Evolutionary conservation across 2,329 filamentous ascomycete species (phyloP).

Genomic region (Ascochyta pisi): DNA sequence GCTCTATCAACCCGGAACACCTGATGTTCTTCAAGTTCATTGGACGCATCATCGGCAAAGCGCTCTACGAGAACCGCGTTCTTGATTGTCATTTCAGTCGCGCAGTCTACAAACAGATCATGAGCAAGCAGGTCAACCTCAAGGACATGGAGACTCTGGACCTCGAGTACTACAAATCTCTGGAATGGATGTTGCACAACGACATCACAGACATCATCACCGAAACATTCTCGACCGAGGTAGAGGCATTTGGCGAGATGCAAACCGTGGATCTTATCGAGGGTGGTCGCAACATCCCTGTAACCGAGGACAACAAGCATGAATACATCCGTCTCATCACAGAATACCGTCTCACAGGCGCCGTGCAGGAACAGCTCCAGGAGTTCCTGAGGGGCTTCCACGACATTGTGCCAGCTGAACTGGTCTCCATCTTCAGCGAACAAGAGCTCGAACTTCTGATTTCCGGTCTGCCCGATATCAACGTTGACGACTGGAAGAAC

Average conservation of each 20-base stretch:
- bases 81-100: slow-evolving; percentile 99
- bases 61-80: slow-evolving; percentile 92
- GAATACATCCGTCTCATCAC: slow-evolving; percentile 95
- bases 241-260: slow-evolving; percentile 90
- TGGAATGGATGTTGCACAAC: slow-evolving; percentile 98
- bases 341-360: slow-evolving; percentile 89
- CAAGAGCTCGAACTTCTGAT: slow-evolving; percentile 97
- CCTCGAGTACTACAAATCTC: slow-evolving; percentile 97
- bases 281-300: slow-evolving; percentile 87
- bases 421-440: slow-evolving; percentile 98
- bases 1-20: slow-evolving; percentile 93
- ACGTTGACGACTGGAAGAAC: slow-evolving; percentile 98
- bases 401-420: slow-evolving; percentile 92
- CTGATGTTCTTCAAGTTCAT: slow-evolving; percentile 99
- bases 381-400: slow-evolving; percentile 95
- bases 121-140: slow-evolving; percentile 92
- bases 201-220: slow-evolving; percentile 98
- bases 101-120: slow-evolving; percentile 96
- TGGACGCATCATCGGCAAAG: slow-evolving; percentile 96
- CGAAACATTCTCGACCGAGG: slow-evolving; percentile 93
- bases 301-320: slow-evolving; percentile 98
- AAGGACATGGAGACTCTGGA: slow-evolving; percentile 99
- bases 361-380: slow-evolving; percentile 93
- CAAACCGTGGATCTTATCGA: slow-evolving; percentile 85
- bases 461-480: slow-evolving; percentile 94